These are phyloP conservation scores for Xylariomycetidae sp. DNA, from an alignment of 2,329 filamentous ascomycete genomes.

Conservation along the genomic window DNA sequence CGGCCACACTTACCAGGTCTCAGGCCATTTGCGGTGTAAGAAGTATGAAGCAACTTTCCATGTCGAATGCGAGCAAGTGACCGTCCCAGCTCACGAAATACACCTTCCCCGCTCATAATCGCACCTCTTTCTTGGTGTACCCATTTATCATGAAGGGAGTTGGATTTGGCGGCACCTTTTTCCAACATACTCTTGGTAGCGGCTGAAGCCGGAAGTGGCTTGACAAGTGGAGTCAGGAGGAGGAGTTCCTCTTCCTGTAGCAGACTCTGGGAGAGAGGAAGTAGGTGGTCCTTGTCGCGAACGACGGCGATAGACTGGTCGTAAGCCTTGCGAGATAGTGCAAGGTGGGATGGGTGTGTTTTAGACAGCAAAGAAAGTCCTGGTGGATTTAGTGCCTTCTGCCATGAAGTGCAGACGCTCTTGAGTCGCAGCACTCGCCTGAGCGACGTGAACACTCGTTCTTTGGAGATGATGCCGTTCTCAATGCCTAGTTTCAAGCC, in stretches of 20 bases:
- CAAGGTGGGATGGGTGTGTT: conserved; percentile 75
- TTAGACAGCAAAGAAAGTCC: conserved; percentile 71
- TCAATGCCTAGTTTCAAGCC: conserved; percentile 85
- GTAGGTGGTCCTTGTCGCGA: conserved; percentile 75
- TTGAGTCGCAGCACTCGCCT: conserved; percentile 76
- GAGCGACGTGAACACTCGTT: conserved; percentile 74
- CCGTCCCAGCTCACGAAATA: conserved; percentile 84
- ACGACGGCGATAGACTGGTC: conserved; percentile 91
- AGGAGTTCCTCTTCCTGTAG: conserved; percentile 84
- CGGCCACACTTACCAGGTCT: conserved; percentile 51
- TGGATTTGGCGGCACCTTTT: conserved; percentile 34
- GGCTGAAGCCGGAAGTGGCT: conserved; percentile 84
- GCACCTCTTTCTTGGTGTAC: conserved; percentile 52
- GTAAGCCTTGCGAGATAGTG: conserved; percentile 78
- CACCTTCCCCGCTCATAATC: conserved; percentile 86
- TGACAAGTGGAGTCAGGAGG: conserved; percentile 81
- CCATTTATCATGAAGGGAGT: conserved; percentile 48
- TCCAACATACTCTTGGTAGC: conserved; percentile 67
- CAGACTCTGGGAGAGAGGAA: conserved; percentile 77
- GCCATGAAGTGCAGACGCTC: conserved; percentile 80
- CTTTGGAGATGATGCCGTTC: conserved; percentile 79
- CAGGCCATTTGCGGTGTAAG: conserved; percentile 89
- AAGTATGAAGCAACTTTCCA: conserved; percentile 85
- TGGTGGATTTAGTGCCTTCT: conserved; percentile 80
- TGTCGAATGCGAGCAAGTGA: conserved; percentile 81